Conservation (phyloP, 2,329 filamentous ascomycete genomes). For the Peltaster fructicola region DNA sequence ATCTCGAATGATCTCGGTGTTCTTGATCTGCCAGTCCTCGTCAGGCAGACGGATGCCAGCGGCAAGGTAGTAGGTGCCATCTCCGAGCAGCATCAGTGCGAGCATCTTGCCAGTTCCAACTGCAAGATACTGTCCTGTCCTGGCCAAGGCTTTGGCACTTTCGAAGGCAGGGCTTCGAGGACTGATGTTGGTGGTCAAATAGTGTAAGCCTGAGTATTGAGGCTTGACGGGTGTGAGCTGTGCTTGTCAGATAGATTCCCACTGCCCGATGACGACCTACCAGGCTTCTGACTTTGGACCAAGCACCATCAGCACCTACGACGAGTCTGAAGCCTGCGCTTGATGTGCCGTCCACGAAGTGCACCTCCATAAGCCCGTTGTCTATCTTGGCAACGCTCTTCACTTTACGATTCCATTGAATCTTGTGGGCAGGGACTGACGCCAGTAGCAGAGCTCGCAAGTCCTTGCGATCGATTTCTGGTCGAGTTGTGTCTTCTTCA, state of each 20-base stretch:
- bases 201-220: conserved; percentile 19
- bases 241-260: too few species aligned
- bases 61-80: conserved; percentile 9
- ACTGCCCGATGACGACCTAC: too few species aligned
- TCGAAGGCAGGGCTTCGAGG: conserved; percentile 15
- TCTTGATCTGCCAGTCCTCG: conserved; percentile 7
- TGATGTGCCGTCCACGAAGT: conserved; percentile 15
- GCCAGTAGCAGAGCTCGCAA: conserved; percentile 21
- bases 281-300: conserved; percentile 22
- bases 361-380: conserved; percentile 10
- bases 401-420: conserved; percentile 19
- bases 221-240: conserved; percentile 20
- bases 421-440: conserved; percentile 16
- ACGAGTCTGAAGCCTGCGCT: conserved; percentile 26
- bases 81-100: conserved; percentile 8
- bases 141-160: conserved; percentile 11
- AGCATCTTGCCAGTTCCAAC: conserved; percentile 9
- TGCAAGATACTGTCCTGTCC: conserved; percentile 14
- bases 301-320: conserved; percentile 32
- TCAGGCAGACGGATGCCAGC: conserved; percentile 7
- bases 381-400: conserved; percentile 7
- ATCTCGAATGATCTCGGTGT: conserved; percentile 12
- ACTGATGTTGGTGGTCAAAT: conserved; percentile 14
- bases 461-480: conserved; percentile 25
- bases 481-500: conserved; percentile 15